These are phyloP conservation scores for Picea sitchensis DNA, from an alignment of 75 land plant genomes.

Conservation along the genomic window DNA sequence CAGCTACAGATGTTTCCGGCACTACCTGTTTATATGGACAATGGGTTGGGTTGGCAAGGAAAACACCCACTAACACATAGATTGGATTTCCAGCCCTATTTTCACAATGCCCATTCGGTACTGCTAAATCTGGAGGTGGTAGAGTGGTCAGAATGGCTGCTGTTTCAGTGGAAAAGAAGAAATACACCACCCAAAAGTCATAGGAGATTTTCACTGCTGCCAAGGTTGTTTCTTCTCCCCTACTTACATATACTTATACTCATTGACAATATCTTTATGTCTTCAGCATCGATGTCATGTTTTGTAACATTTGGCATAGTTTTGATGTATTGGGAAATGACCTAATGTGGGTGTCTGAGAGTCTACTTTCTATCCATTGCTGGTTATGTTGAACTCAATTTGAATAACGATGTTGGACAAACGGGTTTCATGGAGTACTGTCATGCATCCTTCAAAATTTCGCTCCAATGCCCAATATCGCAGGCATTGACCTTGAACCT, in stretches of 20 bases:
- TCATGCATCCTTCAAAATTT: not conserved
- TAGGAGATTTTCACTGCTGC: conserved; percentile 80
- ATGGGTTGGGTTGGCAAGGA: too few species aligned
- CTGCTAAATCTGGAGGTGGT: not conserved
- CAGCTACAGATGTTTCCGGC: too few species aligned
- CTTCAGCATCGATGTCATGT: too few species aligned
- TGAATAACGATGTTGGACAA: not conserved
- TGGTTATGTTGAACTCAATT: not conserved
- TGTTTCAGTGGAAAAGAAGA: conserved; percentile 55
- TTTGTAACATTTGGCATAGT: too few species aligned
- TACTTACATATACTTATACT: too few species aligned
- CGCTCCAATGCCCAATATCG: not conserved
- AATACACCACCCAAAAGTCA: conserved; percentile 67
- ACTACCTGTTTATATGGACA: too few species aligned
- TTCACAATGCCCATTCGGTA: too few species aligned
- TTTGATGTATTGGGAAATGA: too few species aligned
- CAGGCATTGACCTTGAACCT: not conserved
- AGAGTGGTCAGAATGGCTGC: conserved; percentile 35
- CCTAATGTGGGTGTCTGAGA: too few species aligned
- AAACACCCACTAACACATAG: too few species aligned
- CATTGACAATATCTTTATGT: too few species aligned
- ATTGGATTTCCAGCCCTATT: too few species aligned
- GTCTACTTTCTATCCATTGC: not conserved
- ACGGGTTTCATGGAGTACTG: not conserved
- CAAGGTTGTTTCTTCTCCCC: conserved; percentile 40